Evolutionary conservation across 2,329 filamentous ascomycete species (phyloP).

Genomic region (Colletotrichum shisoi): DNA sequence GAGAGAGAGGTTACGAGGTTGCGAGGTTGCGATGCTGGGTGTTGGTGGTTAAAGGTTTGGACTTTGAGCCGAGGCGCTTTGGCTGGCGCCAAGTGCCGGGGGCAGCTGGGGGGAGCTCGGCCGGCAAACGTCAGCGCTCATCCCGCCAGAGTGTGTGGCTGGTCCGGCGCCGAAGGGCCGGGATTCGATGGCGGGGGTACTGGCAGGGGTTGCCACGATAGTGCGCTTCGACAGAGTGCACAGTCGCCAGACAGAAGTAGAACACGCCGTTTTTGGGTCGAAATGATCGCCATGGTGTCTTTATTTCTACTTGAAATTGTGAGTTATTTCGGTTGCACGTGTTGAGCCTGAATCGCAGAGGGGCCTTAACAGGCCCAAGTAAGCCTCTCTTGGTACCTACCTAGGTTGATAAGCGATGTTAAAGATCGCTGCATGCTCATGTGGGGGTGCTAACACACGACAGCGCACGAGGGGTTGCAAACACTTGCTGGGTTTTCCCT

Average conservation of each 20-base stretch:
- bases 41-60: conserved; percentile 16
- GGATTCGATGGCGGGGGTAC: conserved; percentile 15
- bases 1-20: background rate
- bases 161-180: conserved; percentile 21
- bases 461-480: conserved; percentile 22
- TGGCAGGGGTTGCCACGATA: conserved; percentile 5
- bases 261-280: background rate
- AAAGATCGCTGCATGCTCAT: background rate
- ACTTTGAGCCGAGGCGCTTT: conserved; percentile 35
- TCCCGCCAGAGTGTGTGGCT: conserved; percentile 22
- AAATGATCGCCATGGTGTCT: too few species aligned
- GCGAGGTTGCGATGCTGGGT: conserved; percentile 7
- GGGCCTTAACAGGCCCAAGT: too few species aligned
- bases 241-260: too few species aligned
- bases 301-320: background rate
- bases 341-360: background rate
- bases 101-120: conserved; percentile 23
- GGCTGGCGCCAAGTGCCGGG: conserved; percentile 22
- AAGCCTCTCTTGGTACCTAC: too few species aligned
- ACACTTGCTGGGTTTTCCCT: conserved; percentile 3
- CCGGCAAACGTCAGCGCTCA: conserved; percentile 25
- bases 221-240: background rate
- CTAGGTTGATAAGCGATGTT: conserved; percentile 11
- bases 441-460: background rate
- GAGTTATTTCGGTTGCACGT: too few species aligned